Evolutionary conservation across 2,329 filamentous ascomycete genomes (phyloP).

Genomic region (Aspergillus sp.): DNA sequence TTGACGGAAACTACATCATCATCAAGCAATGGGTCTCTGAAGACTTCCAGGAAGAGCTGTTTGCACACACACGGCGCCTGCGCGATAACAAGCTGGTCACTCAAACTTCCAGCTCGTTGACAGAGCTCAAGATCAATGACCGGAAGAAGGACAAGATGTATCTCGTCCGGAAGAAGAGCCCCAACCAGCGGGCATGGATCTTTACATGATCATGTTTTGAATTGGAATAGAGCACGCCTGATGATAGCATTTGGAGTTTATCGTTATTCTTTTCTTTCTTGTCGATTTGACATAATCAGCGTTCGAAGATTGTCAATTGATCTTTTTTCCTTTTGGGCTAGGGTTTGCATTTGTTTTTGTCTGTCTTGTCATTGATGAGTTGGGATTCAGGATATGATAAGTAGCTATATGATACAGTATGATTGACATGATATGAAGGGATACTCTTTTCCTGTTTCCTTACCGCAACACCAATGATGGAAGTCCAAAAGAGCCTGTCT

Average conservation of each 20-base stretch:
- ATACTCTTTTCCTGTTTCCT: neutral
- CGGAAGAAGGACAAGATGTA: constrained; percentile 41
- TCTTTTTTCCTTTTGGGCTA: constrained; percentile 3
- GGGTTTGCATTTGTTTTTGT: constrained; percentile 8
- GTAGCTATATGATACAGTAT: constrained; percentile 1
- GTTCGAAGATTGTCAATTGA: neutral
- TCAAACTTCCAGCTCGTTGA: constrained; percentile 31
- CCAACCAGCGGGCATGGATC: constrained; percentile 27
- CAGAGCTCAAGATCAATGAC: constrained; percentile 39
- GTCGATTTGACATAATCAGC: neutral
- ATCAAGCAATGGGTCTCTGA: constrained; percentile 71
- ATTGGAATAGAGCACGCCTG: no score
- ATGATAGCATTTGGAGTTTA: neutral
- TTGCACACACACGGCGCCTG: constrained; percentile 63
- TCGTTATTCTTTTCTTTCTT: constrained; percentile 4
- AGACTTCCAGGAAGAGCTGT: constrained; percentile 66
- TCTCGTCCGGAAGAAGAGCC: constrained; percentile 43
- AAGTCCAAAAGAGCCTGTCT: neutral
- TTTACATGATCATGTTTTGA: constrained; percentile 21
- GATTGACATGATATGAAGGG: neutral
- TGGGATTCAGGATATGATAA: constrained; percentile 1
- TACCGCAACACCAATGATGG: neutral
- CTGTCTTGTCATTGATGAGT: constrained; percentile 1
- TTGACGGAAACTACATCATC: constrained; percentile 64
- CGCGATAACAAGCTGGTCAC: constrained; percentile 48